These are phyloP conservation scores for Tympanopsis confertula DNA, from an alignment of 2,329 filamentous ascomycete species.

Conservation along the genomic window DNA sequence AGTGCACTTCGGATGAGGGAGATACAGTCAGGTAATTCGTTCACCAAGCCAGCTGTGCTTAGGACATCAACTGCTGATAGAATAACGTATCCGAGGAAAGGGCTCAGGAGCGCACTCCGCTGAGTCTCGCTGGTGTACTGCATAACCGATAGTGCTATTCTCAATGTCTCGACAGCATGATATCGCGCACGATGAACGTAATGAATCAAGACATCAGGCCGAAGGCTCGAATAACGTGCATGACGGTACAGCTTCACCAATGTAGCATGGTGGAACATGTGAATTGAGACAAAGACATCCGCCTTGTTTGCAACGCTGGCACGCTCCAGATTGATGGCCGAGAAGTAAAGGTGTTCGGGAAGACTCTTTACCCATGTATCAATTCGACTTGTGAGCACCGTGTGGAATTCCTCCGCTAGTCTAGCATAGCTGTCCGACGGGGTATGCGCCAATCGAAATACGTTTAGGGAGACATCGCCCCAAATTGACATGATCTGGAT, in stretches of 20 bases:
- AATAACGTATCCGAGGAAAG: slow-evolving; percentile 38
- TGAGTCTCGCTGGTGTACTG: background rate
- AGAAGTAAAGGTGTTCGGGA: slow-evolving; percentile 32
- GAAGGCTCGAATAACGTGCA: slow-evolving; percentile 21
- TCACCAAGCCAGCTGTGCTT: slow-evolving; percentile 33
- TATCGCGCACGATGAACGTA: background rate
- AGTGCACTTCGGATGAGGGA: slow-evolving; percentile 29
- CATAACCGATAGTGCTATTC: background rate
- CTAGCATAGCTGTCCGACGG: slow-evolving; percentile 24
- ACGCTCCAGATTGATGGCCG: slow-evolving; percentile 30
- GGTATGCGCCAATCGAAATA: slow-evolving; percentile 29
- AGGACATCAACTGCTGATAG: slow-evolving; percentile 41
- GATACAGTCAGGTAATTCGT: slow-evolving; percentile 27
- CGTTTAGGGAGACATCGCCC: slow-evolving; percentile 37
- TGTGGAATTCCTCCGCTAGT: background rate
- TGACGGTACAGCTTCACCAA: slow-evolving; percentile 39
- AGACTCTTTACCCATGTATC: slow-evolving; percentile 29
- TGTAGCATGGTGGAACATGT: slow-evolving; percentile 38
- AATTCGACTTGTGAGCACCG: background rate
- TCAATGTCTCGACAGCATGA: background rate
- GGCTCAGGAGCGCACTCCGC: slow-evolving; percentile 17
- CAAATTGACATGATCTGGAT: slow-evolving; percentile 37
- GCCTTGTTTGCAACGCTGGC: slow-evolving; percentile 32
- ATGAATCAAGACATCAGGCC: background rate
- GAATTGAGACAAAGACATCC: slow-evolving; percentile 34